These are phyloP conservation scores for Penicillium sp. DNA, from an alignment of 2,329 filamentous ascomycete genomes.

Conservation along the genomic window DNA sequence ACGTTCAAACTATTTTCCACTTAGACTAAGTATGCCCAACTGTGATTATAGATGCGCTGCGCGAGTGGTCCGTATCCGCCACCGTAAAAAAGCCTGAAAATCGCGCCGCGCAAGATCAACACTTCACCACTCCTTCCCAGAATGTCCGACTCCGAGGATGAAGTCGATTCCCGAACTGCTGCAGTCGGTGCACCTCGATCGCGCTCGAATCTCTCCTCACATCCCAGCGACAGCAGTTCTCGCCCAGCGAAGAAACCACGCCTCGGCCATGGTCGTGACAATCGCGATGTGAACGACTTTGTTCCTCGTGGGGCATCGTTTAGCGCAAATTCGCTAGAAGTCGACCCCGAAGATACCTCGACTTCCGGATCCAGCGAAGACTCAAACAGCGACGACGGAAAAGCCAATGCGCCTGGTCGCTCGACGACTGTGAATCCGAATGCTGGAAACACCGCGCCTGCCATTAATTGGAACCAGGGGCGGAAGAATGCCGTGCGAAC, in stretches of 20 bases:
- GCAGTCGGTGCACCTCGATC: constrained; percentile 39
- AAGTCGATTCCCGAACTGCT: constrained; percentile 45
- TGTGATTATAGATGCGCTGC: not conserved
- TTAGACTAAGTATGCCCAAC: no score
- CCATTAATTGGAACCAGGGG: constrained; percentile 44
- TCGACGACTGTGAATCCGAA: constrained; percentile 15
- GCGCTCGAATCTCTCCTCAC: constrained; percentile 20
- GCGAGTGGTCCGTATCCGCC: not conserved
- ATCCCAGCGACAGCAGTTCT: constrained; percentile 19
- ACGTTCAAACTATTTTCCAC: no score
- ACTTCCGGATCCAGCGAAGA: constrained; percentile 26
- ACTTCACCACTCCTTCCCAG: not conserved
- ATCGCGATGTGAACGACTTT: constrained; percentile 31
- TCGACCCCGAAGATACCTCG: constrained; percentile 31
- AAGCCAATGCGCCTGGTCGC: constrained; percentile 13
- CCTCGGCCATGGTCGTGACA: constrained; percentile 20
- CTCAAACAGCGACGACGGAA: constrained; percentile 13
- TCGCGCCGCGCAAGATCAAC: not conserved
- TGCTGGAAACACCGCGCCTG: constrained; percentile 24
- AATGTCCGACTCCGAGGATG: constrained; percentile 31
- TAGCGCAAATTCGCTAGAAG: constrained; percentile 28
- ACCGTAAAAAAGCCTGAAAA: not conserved
- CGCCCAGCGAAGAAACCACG: constrained; percentile 27
- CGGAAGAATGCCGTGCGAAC: constrained; percentile 41
- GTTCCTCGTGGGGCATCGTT: constrained; percentile 36